These are phyloP conservation scores for Suzukiozyma palmioleophila DNA, from an alignment of 1,139 yeast genomes.

Conservation along the genomic window DNA sequence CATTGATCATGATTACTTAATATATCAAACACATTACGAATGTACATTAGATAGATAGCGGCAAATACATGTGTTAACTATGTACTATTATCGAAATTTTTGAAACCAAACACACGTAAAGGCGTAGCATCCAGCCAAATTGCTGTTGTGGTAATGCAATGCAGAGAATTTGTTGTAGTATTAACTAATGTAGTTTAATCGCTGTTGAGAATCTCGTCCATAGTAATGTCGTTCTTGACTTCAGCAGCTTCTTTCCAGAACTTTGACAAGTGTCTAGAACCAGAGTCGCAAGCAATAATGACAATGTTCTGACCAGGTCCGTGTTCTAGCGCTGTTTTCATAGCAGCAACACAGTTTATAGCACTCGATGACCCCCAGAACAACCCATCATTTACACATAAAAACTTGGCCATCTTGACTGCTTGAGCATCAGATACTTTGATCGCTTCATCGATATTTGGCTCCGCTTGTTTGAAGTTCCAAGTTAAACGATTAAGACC, in stretches of 20 bases:
- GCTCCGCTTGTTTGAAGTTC: slow-evolving; percentile 72
- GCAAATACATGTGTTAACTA: no score
- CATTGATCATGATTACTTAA: no score
- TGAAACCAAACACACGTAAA: no score
- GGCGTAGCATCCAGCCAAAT: no score
- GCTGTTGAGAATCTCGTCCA: slow-evolving; percentile 25
- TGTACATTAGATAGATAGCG: no score
- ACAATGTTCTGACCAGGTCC: slow-evolving; percentile 72
- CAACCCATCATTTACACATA: slow-evolving; percentile 80
- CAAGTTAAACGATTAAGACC: slow-evolving; percentile 84
- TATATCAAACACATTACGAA: no score
- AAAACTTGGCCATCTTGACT: slow-evolving; percentile 76
- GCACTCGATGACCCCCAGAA: slow-evolving; percentile 93
- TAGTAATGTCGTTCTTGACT: slow-evolving; percentile 21
- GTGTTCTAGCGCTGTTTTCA: slow-evolving; percentile 52
- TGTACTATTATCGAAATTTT: no score
- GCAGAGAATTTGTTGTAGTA: no score
- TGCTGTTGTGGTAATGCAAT: no score
- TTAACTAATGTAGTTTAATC: not conserved
- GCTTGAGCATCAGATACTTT: slow-evolving; percentile 81
- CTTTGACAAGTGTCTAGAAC: slow-evolving; percentile 82
- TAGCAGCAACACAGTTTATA: slow-evolving; percentile 88
- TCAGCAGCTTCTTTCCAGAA: slow-evolving; percentile 75
- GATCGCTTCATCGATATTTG: slow-evolving; percentile 69
- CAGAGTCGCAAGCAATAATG: slow-evolving; percentile 91